phyloP scores from a whole-genome alignment of 148 eudicot genomes.

The Heliamphora exappendiculata region DNA sequence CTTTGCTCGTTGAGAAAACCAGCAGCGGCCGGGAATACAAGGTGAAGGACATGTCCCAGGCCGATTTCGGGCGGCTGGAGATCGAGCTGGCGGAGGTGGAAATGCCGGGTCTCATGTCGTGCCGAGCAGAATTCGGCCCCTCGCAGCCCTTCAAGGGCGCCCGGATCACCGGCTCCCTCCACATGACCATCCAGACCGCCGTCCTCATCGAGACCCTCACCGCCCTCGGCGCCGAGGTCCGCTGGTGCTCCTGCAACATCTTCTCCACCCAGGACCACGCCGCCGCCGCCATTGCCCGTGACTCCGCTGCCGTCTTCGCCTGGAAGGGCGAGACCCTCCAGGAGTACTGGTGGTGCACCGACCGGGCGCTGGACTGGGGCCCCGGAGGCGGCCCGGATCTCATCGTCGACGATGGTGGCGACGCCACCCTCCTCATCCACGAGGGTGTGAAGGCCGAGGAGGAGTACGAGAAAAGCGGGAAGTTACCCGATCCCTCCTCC shows the following conservation, averaged over 20 bases:
- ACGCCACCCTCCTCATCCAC: conserved; percentile 80
- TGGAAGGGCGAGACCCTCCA: conserved; percentile 99
- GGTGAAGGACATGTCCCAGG: conserved; percentile 94
- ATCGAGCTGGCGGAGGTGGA: conserved; percentile 93
- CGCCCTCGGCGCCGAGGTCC: conserved; percentile 87
- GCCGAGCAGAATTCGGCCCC: conserved; percentile 74
- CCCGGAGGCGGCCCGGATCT: conserved; percentile 86
- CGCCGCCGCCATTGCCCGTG: conserved; percentile 87
- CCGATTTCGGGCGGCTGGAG: conserved; percentile 95
- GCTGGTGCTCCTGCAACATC: conserved; percentile 99
- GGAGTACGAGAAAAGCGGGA: conserved; percentile 62
- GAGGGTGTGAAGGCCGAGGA: conserved; percentile 97
- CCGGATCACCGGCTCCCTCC: conserved; percentile 76
- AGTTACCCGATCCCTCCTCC: conserved; percentile 64
- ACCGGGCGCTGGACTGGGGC: conserved; percentile 97
- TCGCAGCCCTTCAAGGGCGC: conserved; percentile 91
- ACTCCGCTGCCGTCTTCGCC: conserved; percentile 91
- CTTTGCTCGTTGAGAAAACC: conserved; percentile 79
- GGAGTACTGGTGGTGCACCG: conserved; percentile 99
- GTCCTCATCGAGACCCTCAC: conserved; percentile 92
- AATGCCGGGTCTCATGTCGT: conserved; percentile 94
- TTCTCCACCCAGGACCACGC: conserved; percentile 99
- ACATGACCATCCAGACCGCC: conserved; percentile 96
- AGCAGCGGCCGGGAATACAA: conserved; percentile 86
- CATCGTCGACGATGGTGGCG: conserved; percentile 96